Percentiles rank a stretch among this genome's conserved stretches.
Conservation (phyloP, 129 eudicot genomes). For the Sambucus nigra region DNA sequence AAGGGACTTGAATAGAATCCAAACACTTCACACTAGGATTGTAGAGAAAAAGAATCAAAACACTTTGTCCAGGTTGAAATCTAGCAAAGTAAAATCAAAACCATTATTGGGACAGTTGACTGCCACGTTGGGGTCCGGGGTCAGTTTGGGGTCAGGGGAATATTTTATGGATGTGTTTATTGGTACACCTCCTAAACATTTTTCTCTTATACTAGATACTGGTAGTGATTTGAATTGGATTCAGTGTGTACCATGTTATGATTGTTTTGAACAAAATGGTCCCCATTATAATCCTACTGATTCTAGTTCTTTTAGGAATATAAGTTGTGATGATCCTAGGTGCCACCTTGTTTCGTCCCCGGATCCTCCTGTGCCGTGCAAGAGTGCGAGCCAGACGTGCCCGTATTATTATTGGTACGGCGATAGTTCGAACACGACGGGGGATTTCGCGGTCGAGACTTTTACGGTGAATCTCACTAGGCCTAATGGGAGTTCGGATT, state of each 20-base stretch:
- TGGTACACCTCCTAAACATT: conserved; percentile 93
- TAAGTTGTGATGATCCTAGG: conserved; percentile 58
- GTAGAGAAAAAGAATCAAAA: conserved; percentile 59
- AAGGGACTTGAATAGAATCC: conserved; percentile 54
- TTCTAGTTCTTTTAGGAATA: conserved; percentile 46
- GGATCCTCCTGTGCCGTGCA: conserved; percentile 46
- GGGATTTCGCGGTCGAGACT: conserved; percentile 83
- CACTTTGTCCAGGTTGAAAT: conserved; percentile 19
- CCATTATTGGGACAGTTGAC: conserved; percentile 41
- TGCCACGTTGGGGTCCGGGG: conserved; percentile 87
- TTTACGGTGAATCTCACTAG: conserved; percentile 79
- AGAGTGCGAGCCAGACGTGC: conserved; percentile 44
- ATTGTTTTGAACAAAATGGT: conserved; percentile 83
- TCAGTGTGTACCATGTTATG: conserved; percentile 76
- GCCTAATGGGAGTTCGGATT: conserved; percentile 30
- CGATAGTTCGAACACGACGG: conserved; percentile 92
- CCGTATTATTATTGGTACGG: conserved; percentile 97
- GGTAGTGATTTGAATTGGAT: conserved; percentile 97
- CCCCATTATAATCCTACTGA: conserved; percentile 54
- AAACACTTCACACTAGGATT: conserved; percentile 53
- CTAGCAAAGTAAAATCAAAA: conserved; percentile 2
- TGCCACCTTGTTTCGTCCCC: conserved; percentile 76
- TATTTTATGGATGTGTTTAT: conserved; percentile 91
- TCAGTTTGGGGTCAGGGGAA: conserved; percentile 90
- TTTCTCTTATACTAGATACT: conserved; percentile 71